These are phyloP conservation scores for Nothophytophthora sp. DNA, from an alignment of 352 stramenopile genomes.

Conservation along the genomic window DNA sequence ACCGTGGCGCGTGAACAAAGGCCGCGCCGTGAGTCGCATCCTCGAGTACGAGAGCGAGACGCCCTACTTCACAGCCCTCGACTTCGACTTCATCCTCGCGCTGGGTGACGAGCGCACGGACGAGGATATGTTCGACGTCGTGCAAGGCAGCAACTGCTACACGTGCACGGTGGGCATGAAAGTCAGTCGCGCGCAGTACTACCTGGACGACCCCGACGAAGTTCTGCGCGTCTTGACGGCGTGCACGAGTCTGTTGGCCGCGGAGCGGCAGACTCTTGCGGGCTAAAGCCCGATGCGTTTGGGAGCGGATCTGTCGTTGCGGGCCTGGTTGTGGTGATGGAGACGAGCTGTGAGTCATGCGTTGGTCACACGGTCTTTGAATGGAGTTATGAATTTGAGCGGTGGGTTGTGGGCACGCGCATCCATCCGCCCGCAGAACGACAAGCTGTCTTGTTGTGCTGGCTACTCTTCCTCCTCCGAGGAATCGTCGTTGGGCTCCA, in stretches of 20 bases:
- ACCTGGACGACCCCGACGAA: conserved; percentile 78
- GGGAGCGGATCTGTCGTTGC: too few species aligned
- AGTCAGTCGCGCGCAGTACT: conserved; percentile 86
- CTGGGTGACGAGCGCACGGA: conserved; percentile 87
- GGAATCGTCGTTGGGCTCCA: conserved; percentile 22
- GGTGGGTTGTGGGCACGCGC: neutral
- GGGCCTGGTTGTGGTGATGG: neutral
- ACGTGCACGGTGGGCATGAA: conserved; percentile 88
- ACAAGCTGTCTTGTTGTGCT: neutral
- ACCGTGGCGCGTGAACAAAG: conserved; percentile 87
- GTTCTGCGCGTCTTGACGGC: conserved; percentile 75
- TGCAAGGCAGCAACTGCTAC: conserved; percentile 89
- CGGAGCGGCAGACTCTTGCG: conserved; percentile 33
- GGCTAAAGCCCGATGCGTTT: too few species aligned
- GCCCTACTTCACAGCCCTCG: conserved; percentile 66
- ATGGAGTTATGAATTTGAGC: too few species aligned
- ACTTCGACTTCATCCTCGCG: conserved; percentile 88
- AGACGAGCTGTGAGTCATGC: neutral
- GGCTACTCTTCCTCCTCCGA: conserved; percentile 24
- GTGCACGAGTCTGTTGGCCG: conserved; percentile 51
- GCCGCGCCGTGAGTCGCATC: conserved; percentile 79
- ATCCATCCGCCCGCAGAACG: neutral
- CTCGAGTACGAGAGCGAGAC: conserved; percentile 84
- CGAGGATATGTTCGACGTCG: conserved; percentile 91
- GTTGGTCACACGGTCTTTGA: too few species aligned